Conservation (phyloP, 2,329 filamentous ascomycete genomes). For the Beauveria caledonica region DNA sequence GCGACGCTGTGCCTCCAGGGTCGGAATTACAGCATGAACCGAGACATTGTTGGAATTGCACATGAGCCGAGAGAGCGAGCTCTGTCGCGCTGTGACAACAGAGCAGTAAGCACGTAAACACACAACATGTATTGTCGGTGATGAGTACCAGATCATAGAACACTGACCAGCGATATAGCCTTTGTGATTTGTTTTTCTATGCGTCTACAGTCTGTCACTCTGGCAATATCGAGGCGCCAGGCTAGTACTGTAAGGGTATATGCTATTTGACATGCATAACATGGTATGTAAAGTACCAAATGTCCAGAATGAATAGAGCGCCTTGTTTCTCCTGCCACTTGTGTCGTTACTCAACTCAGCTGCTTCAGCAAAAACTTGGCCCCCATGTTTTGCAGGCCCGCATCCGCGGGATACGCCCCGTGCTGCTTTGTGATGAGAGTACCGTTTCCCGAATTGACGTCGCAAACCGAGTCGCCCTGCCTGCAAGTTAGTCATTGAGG, state of each 20-base stretch:
- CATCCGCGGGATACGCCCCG: conserved; percentile 1
- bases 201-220: no score
- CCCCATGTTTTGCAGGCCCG: conserved; percentile 4
- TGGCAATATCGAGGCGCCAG: no score
- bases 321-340: not conserved
- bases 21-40: not conserved
- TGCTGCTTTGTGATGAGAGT: not conserved
- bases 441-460: not conserved
- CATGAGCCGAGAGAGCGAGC: not conserved
- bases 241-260: no score
- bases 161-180: no score
- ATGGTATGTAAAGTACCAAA: not conserved
- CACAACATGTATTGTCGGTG: no score
- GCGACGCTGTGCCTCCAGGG: conserved; percentile 1
- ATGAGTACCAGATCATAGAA: no score
- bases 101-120: no score
- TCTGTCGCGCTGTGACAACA: not conserved
- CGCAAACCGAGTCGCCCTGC: conserved; percentile 12
- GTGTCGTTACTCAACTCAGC: not conserved
- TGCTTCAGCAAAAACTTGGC: conserved; percentile 7
- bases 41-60: not conserved
- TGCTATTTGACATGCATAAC: not conserved
- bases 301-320: not conserved
- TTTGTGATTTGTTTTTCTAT: no score
- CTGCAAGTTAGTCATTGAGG: not conserved